phyloP scores from a whole-genome alignment of 2,329 filamentous ascomycete species.

The Monilinia fructigena region DNA sequence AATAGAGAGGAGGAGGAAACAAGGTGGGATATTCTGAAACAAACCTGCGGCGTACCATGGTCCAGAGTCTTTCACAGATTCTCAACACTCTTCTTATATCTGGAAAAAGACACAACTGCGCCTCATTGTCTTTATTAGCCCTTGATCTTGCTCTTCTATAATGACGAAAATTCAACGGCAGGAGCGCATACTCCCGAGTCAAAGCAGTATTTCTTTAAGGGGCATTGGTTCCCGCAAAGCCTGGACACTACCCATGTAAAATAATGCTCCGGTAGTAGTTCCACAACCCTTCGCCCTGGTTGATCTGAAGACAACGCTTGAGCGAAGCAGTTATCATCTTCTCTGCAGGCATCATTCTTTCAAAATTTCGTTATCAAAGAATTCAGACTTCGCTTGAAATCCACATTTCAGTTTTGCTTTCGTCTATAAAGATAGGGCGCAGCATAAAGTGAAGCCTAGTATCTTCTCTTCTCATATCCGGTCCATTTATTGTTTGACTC shows the following conservation, averaged over 20 bases:
- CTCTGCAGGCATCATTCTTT: not conserved
- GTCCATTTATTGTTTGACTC: no score
- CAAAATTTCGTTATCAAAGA: no score
- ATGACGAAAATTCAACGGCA: not conserved
- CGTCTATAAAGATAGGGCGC: no score
- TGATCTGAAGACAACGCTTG: not conserved
- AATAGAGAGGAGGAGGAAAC: not conserved
- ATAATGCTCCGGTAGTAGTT: no score
- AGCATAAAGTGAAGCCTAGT: no score
- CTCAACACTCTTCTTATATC: no score
- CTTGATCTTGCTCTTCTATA: not conserved
- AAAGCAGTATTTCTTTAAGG: not conserved
- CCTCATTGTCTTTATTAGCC: not conserved
- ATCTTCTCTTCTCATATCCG: no score
- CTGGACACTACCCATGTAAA: no score
- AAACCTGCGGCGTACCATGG: not conserved
- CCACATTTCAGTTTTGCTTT: no score
- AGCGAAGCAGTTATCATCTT: not conserved
- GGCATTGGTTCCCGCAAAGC: no score
- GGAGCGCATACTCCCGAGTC: no score
- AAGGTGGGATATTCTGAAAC: not conserved
- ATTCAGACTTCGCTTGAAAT: not conserved
- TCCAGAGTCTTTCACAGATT: not conserved
- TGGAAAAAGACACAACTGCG: not conserved
- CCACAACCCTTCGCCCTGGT: no score